Evolutionary conservation across 2,329 filamentous ascomycete genomes (phyloP).

Genomic region (Nectriaceae sp.): DNA sequence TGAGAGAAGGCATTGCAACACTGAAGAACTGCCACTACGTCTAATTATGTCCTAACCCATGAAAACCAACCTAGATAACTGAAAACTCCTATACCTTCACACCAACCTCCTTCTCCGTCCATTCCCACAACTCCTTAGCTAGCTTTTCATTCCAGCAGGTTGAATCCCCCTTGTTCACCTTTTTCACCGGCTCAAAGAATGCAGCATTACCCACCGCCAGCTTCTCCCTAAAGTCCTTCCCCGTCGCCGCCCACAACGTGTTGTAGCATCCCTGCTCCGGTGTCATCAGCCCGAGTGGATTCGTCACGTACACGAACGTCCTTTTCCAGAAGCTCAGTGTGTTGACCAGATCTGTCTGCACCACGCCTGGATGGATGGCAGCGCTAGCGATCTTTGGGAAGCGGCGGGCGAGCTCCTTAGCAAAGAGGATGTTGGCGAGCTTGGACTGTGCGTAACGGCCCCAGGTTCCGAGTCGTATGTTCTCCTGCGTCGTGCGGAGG

Average conservation of each 20-base stretch:
- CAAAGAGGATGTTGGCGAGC: conserved; percentile 49
- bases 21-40: not conserved
- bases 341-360: conserved; percentile 31
- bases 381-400: conserved; percentile 45
- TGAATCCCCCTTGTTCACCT: conserved; percentile 19
- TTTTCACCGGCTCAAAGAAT: conserved; percentile 32
- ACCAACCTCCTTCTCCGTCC: conserved; percentile 32
- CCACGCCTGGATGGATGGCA: conserved; percentile 50
- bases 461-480: conserved; percentile 38
- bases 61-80: conserved; percentile 11
- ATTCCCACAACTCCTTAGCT: conserved; percentile 39
- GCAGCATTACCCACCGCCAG: conserved; percentile 17
- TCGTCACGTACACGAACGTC: conserved; percentile 26
- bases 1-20: not conserved
- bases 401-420: conserved; percentile 45
- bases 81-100: conserved; percentile 11
- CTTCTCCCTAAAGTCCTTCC: conserved; percentile 14
- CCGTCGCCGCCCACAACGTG: conserved; percentile 35
- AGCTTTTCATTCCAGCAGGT: conserved; percentile 30
- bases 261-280: conserved; percentile 32
- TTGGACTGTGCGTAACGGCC: conserved; percentile 53
- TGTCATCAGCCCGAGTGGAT: conserved; percentile 21
- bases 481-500: conserved; percentile 27
- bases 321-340: conserved; percentile 24
- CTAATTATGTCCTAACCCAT: not conserved